Evolutionary conservation across 805 yeast genomes (phyloP).

Genomic region (Helenozyma rhizophorensis): DNA sequence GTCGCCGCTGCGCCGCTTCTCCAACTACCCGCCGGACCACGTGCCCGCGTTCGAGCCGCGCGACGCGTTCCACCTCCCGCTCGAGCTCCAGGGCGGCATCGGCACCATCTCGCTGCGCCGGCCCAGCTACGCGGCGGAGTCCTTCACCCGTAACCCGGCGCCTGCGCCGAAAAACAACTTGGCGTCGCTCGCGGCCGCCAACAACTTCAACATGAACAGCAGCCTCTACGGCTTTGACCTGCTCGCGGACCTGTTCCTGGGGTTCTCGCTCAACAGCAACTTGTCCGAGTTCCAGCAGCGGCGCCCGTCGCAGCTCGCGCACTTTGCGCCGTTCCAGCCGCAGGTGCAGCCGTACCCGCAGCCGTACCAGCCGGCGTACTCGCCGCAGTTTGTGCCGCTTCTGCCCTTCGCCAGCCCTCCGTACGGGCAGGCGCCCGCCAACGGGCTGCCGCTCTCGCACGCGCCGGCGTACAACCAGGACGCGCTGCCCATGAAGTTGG

Average conservation of each 20-base stretch:
- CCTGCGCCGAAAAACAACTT: constrained; percentile 12
- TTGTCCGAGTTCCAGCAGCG: constrained; percentile 38
- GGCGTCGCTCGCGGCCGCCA: constrained; percentile 28
- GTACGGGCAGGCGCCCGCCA: not conserved
- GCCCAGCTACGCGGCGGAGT: constrained; percentile 71
- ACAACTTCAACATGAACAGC: constrained; percentile 20
- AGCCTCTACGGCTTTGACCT: constrained; percentile 18
- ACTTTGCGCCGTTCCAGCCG: constrained; percentile 18
- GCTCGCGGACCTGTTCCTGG: constrained; percentile 26
- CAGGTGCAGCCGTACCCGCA: constrained; percentile 8
- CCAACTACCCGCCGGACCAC: too few species aligned
- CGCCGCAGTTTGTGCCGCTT: not conserved
- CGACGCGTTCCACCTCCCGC: constrained; percentile 46
- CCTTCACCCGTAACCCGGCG: constrained; percentile 36
- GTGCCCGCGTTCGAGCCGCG: too few species aligned
- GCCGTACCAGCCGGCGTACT: constrained; percentile 3
- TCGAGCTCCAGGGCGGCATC: constrained; percentile 62
- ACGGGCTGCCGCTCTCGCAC: not conserved
- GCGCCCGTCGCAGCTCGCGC: constrained; percentile 40
- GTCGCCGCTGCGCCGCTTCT: constrained; percentile 3
- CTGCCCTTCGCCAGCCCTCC: constrained; percentile 1
- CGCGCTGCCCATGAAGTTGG: constrained; percentile 36
- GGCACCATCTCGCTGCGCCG: constrained; percentile 62
- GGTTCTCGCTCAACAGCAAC: constrained; percentile 28
- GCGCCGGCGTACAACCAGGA: not conserved